A percentile compares a stretch with the other conserved stretches of the same genome.
phyloP scores from a whole-genome alignment of 75 land plant genomes.

The Cupressus sempervirens region DNA sequence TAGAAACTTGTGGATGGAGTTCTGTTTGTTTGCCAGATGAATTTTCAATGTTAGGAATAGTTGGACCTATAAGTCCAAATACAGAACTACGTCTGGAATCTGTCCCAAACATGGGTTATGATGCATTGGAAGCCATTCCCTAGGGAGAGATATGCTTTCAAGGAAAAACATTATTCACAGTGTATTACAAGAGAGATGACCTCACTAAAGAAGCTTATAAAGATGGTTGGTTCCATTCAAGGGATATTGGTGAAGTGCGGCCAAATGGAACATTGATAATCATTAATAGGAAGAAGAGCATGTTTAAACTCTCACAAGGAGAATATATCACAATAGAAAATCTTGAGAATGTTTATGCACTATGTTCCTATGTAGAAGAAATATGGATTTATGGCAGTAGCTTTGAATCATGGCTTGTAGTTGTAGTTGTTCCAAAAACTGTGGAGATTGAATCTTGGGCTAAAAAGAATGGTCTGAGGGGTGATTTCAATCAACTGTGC shows the following conservation, averaged over 20 bases:
- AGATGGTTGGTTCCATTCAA: slow-evolving; percentile 99
- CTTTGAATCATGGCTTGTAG: slow-evolving; percentile 75
- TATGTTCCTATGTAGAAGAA: slow-evolving; percentile 63
- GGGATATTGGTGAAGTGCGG: too few species aligned
- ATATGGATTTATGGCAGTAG: slow-evolving; percentile 99
- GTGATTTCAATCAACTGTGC: too few species aligned
- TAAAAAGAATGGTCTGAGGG: slow-evolving; percentile 47
- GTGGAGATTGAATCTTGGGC: slow-evolving; percentile 74
- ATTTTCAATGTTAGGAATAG: slow-evolving; percentile 72
- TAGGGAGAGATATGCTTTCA: slow-evolving; percentile 93
- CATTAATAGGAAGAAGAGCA: slow-evolving; percentile 94
- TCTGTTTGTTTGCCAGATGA: slow-evolving; percentile 71
- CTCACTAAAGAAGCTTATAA: slow-evolving; percentile 70
- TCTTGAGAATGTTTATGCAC: slow-evolving; percentile 73
- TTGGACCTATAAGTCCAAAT: slow-evolving; percentile 59
- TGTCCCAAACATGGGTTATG: too few species aligned
- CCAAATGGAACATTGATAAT: slow-evolving; percentile 85
- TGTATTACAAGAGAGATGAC: slow-evolving; percentile 88
- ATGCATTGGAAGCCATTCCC: slow-evolving; percentile 61
- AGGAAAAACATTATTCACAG: slow-evolving; percentile 80
- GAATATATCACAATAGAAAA: slow-evolving; percentile 95
- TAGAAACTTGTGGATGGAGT: slow-evolving; percentile 85
- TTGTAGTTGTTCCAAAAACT: slow-evolving; percentile 74
- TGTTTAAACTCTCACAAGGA: slow-evolving; percentile 96
- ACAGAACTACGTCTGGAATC: slow-evolving; percentile 83